Base-by-base conservation (phyloP, 768 basidiomycete species). In the Leccinum disarticulatum region DNA sequence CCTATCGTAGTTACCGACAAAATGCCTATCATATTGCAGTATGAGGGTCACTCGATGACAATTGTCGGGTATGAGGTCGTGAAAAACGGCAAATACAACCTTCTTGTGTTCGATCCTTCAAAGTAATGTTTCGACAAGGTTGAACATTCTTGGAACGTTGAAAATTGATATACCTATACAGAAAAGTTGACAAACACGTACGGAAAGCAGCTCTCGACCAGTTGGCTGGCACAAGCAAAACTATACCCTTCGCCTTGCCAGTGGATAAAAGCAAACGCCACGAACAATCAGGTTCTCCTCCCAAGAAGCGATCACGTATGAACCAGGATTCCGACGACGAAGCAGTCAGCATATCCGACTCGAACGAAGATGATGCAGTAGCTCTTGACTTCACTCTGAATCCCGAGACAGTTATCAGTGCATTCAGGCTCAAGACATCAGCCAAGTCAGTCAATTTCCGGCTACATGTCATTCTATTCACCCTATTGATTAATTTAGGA, bases 11-110 rank as follows among this genome's bases (percentile, higher is more conserved):
- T 78, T 28, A 87, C 90, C 0, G 73, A 83, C 22, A 85, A 81
- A 65, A 87, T 93, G 83, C 94, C 94, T 9, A 68, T 97, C 31
- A 87, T 96, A 47, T 76, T 96, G 53, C 88, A 96, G 77, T 86
- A 91, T 67, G 71, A 80, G 7, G 92, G 93, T 0, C 94, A 97
- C 75, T 97, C 94, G n/a, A 76, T 90, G 27, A 88, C 88, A 4
- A 85, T 97, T 13, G 80, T 97, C 3, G 94, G 94, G 2, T 95
- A 89, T 65, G 92, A 95, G 71, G 73, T 87, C 41, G 78, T 77
- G 55, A 83, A 80, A 64, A 77, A 77, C 15, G 87, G 85, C 7
- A 72, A 76, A 13, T 77, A 83, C 41, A 87, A 83, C 62, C 79
- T 97, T 9, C 77, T 96, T 14, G 77, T 82, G 7, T 92, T 94